These are phyloP conservation scores for Lipomyces yamanashiensis DNA, from an alignment of 805 yeast species.

Conservation along the genomic window DNA sequence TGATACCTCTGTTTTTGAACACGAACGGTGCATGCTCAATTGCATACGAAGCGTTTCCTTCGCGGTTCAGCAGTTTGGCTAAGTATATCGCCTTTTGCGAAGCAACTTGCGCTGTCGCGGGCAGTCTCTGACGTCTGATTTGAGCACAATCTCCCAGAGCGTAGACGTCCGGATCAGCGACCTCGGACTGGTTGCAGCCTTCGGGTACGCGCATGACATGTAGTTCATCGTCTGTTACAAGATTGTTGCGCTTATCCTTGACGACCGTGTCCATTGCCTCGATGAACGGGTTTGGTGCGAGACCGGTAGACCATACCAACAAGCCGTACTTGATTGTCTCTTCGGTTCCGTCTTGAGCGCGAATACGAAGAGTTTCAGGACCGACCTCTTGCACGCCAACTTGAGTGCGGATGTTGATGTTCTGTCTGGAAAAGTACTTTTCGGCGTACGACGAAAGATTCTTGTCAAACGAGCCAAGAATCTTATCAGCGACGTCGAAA, in stretches of 20 bases:
- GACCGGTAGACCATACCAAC: slow-evolving; percentile 78
- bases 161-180: slow-evolving; percentile 55
- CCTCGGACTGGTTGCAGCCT: background rate
- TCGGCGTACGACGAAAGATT: slow-evolving; percentile 66
- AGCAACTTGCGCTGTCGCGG: slow-evolving; percentile 77
- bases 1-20: slow-evolving; percentile 66
- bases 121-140: slow-evolving; percentile 65
- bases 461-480: slow-evolving; percentile 69
- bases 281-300: slow-evolving; percentile 65
- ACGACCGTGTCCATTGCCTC: slow-evolving; percentile 56
- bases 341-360: slow-evolving; percentile 54
- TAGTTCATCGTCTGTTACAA: slow-evolving; percentile 71
- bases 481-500: slow-evolving; percentile 68
- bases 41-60: slow-evolving; percentile 53
- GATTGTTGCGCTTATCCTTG: slow-evolving; percentile 55
- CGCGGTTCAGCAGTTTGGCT: slow-evolving; percentile 60
- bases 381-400: slow-evolving; percentile 64
- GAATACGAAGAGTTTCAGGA: slow-evolving; percentile 60
- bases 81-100: slow-evolving; percentile 67
- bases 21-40: slow-evolving; percentile 63
- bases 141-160: slow-evolving; percentile 76
- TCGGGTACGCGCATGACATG: slow-evolving; percentile 57
- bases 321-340: slow-evolving; percentile 59
- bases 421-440: slow-evolving; percentile 63
- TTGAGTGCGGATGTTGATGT: slow-evolving; percentile 63